Conservation (phyloP, 495 filamentous ascomycete species). For the Daldinia grandis region DNA sequence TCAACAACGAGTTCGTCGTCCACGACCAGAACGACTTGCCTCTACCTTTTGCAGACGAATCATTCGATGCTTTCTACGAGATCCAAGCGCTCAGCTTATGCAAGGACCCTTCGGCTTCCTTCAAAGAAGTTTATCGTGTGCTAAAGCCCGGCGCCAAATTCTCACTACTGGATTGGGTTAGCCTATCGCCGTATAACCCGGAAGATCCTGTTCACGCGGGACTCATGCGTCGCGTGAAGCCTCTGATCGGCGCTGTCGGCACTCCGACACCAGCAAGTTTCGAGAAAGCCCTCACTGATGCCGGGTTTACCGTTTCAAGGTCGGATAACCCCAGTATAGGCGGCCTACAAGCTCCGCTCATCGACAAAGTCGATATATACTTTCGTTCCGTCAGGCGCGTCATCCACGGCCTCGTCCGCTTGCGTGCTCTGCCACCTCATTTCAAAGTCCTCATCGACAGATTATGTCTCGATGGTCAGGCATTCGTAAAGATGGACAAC, state of each 20-base stretch:
- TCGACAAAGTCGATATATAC: constrained; percentile 68
- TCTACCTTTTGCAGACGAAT: constrained; percentile 62
- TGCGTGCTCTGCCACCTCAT: constrained; percentile 62
- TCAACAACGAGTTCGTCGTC: constrained; percentile 62
- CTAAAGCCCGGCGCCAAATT: constrained; percentile 66
- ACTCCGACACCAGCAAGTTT: constrained; percentile 65
- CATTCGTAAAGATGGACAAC: constrained; percentile 70
- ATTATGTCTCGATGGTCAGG: constrained; percentile 67
- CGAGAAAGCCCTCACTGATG: constrained; percentile 59
- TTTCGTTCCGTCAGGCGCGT: constrained; percentile 65
- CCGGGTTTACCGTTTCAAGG: constrained; percentile 62
- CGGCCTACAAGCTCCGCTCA: constrained; percentile 66
- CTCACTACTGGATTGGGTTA: constrained; percentile 68
- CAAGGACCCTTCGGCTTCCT: constrained; percentile 62
- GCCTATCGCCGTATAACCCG: constrained; percentile 63
- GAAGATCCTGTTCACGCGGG: constrained; percentile 62
- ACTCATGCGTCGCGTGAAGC: constrained; percentile 69
- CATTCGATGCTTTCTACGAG: constrained; percentile 71
- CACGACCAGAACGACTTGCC: constrained; percentile 68
- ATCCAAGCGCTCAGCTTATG: constrained; percentile 70
- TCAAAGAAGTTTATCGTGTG: constrained; percentile 64
- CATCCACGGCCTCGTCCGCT: constrained; percentile 61
- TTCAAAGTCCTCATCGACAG: constrained; percentile 71
- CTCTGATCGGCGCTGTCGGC: constrained; percentile 69
- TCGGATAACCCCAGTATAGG: constrained; percentile 68